A percentile compares a stretch with the other conserved stretches of the same genome.
These are phyloP conservation scores for Cercospora canescens DNA, from an alignment of 2,329 filamentous ascomycete genomes.

Conservation along the genomic window DNA sequence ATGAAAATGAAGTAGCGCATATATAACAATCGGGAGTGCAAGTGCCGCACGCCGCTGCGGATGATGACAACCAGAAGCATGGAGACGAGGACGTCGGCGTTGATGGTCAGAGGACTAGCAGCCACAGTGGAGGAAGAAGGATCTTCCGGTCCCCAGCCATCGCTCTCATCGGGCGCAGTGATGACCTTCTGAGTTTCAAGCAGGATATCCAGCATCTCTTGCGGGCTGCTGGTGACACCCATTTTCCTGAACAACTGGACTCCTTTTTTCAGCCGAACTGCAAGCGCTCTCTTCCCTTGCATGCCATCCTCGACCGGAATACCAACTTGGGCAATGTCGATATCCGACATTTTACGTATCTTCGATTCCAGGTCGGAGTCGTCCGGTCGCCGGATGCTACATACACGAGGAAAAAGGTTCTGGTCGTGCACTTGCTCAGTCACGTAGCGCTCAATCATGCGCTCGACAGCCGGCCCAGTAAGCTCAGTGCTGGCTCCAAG, in stretches of 20 bases:
- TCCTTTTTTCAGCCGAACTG: slow-evolving; percentile 71
- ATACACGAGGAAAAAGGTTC: slow-evolving; percentile 80
- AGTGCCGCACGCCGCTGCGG: slow-evolving; percentile 78
- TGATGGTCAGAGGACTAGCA: slow-evolving; percentile 62
- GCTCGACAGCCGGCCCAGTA: slow-evolving; percentile 87
- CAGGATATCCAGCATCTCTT: slow-evolving; percentile 83
- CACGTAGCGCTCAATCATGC: slow-evolving; percentile 91
- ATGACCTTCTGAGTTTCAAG: slow-evolving; percentile 80
- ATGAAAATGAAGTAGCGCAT: slow-evolving; percentile 98
- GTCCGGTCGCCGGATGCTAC: slow-evolving; percentile 73
- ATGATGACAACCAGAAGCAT: slow-evolving; percentile 90
- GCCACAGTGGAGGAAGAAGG: slow-evolving; percentile 40
- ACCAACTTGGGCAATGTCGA: slow-evolving; percentile 93
- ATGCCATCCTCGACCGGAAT: slow-evolving; percentile 79
- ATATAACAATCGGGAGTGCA: slow-evolving; percentile 87
- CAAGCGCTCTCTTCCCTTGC: slow-evolving; percentile 77
- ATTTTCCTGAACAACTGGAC: slow-evolving; percentile 91
- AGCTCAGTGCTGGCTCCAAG: slow-evolving; percentile 91
- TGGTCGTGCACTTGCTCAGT: slow-evolving; percentile 86
- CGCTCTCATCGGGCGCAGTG: slow-evolving; percentile 51
- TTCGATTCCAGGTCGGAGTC: slow-evolving; percentile 86
- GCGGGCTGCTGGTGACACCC: slow-evolving; percentile 71
- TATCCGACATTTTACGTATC: slow-evolving; percentile 87
- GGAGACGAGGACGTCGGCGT: slow-evolving; percentile 91
- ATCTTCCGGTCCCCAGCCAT: slow-evolving; percentile 33